Percentiles rank a stretch among this genome's conserved stretches.
These are phyloP conservation scores for Curvularia lunata DNA, from an alignment of 2,329 filamentous ascomycete genomes.

Conservation along the genomic window DNA sequence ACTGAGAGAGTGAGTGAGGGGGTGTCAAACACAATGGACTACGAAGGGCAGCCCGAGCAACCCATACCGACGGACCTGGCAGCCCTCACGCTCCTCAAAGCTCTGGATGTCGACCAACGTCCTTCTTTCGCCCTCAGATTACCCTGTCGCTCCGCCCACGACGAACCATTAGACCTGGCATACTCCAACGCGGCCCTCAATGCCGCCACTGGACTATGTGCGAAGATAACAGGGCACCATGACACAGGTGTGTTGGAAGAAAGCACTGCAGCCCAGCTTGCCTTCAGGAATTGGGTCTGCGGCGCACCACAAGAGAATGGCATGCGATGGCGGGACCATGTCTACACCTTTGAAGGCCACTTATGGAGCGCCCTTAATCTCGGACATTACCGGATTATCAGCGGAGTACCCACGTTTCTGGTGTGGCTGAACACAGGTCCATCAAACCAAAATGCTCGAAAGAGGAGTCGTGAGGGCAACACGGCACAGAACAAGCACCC, in stretches of 20 bases:
- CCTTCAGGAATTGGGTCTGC: constrained; percentile 40
- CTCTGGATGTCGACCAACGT: constrained; percentile 33
- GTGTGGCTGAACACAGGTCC: constrained; percentile 17
- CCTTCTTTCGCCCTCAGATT: constrained; percentile 34
- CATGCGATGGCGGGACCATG: constrained; percentile 15
- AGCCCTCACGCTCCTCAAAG: constrained; percentile 26
- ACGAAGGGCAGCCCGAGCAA: constrained; percentile 5
- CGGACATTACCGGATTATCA: constrained; percentile 37
- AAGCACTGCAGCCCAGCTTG: constrained; percentile 22
- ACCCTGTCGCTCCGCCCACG: constrained; percentile 8
- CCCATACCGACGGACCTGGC: constrained; percentile 13
- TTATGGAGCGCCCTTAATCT: constrained; percentile 38
- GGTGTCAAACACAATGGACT: constrained; percentile 9
- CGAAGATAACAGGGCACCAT: constrained; percentile 27
- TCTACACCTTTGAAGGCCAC: constrained; percentile 35
- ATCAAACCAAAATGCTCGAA: constrained; percentile 4
- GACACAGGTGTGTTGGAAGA: constrained; percentile 22
- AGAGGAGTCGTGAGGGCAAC: constrained; percentile 35
- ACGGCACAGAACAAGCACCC: constrained; percentile 52
- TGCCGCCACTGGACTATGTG: constrained; percentile 23
- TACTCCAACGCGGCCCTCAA: constrained; percentile 38
- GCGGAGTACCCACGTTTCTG: constrained; percentile 28
- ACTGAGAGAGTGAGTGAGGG: neutral
- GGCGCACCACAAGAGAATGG: constrained; percentile 20
- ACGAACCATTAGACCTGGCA: constrained; percentile 24